Conservation (phyloP, 2,329 filamentous ascomycete genomes). For the Microcyclospora pomicola region DNA sequence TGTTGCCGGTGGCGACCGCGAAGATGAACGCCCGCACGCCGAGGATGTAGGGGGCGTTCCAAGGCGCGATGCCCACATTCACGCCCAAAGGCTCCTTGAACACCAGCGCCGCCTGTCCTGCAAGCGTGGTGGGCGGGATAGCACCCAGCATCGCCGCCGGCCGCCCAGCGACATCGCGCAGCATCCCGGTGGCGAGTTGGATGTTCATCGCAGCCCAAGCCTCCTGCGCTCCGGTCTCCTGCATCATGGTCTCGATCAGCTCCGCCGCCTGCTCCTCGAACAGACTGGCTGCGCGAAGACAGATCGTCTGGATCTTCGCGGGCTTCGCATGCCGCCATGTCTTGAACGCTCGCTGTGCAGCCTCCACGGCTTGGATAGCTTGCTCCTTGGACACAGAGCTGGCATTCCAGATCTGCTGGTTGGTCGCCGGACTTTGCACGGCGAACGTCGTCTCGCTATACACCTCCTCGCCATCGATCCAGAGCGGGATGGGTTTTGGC, state of each 20-base stretch:
- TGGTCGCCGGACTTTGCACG: constrained; percentile 42
- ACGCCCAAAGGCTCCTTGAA: constrained; percentile 68
- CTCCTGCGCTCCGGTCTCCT: constrained; percentile 41
- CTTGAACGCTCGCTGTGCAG: constrained; percentile 54
- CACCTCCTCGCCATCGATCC: constrained; percentile 37
- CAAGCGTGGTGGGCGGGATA: constrained; percentile 34
- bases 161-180: constrained; percentile 40
- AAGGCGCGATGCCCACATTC: constrained; percentile 65
- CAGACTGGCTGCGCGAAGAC: constrained; percentile 54
- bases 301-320: constrained; percentile 49
- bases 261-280: constrained; percentile 48
- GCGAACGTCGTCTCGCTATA: constrained; percentile 37
- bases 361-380: constrained; percentile 41
- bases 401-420: constrained; percentile 41
- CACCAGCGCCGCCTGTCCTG: constrained; percentile 48
- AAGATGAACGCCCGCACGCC: constrained; percentile 37
- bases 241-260: constrained; percentile 44
- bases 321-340: constrained; percentile 54
- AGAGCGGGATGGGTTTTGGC: constrained; percentile 24
- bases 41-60: constrained; percentile 49
- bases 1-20: constrained; percentile 62
- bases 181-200: constrained; percentile 27
- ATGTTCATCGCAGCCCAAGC: constrained; percentile 29
- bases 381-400: constrained; percentile 44
- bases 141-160: constrained; percentile 34